Evolutionary conservation across 257 asterid genomes (phyloP), one percentile per base, ranked within the genome.

Genomic region (Schizonepeta tenuifolia): DNA sequence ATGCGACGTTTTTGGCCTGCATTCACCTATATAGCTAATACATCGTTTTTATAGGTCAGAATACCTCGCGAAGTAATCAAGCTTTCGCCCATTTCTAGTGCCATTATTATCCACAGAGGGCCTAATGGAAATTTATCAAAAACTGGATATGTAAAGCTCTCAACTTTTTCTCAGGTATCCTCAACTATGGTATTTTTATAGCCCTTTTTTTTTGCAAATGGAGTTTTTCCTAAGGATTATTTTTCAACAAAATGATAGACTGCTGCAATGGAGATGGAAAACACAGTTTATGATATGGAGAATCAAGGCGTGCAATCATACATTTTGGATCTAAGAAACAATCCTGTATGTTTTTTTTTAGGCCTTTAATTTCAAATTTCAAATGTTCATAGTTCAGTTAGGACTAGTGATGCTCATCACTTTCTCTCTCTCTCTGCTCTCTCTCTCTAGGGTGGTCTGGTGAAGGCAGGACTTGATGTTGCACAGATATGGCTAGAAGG

Each of bases 401-500:
- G 18, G 28, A 24, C 7, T 44, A 70, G 46, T 59, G 47, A 67
- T 64, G 44, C 69, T 50, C 9, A 12, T 77, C 51, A 51, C 60
- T 40, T 65, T 75, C 72, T 36, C 56, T 28, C 69, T 60, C 28
- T 20, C 18, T 74, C 43, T 55, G n/a, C 47, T 21, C 15, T 56
- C 49, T 63, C 50, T 53, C 65, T 78, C 67, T 79, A 93, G 97
- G 98, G 98, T 7, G 98, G 98, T 58, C 77, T 91, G 84, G 98
- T 93, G 6, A 89, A 80, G 63, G 92, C 90, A 44, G 98, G 98
- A 38, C 90, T 93, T n/a, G 98, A 93, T 75, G 97, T 93, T 67
- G 98, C 98, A 72, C 94, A 89, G 72, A 85, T 93, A 61, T 93
- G 98, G 98, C 86, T 93, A 2, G 97, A 93, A 9, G 98, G 98